Conservation (phyloP, 345 rosid species). For the Populus tremula region DNA sequence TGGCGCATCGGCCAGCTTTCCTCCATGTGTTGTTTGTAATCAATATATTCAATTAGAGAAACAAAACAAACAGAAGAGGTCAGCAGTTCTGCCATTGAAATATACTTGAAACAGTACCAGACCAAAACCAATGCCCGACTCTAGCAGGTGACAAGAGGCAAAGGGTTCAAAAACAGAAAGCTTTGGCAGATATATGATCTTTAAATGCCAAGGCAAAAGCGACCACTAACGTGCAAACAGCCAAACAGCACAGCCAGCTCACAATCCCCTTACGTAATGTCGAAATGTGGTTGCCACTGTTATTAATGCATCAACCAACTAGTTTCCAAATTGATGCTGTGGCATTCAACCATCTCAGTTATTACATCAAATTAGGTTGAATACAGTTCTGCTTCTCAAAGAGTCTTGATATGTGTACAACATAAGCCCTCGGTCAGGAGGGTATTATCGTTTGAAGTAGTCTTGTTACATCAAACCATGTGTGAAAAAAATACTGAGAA, state of each 20-base stretch:
- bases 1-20: background rate
- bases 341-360: no score
- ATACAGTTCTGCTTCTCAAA: background rate
- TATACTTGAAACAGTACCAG: background rate
- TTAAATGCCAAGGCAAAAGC: background rate
- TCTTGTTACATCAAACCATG: background rate
- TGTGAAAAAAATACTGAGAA: background rate
- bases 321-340: no score
- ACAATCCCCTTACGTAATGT: background rate
- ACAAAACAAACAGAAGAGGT: no score
- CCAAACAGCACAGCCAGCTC: no score
- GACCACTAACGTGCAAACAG: no score
- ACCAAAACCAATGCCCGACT: no score
- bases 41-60: background rate
- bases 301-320: no score
- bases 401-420: conserved; percentile 3
- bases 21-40: background rate
- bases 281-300: no score
- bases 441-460: background rate
- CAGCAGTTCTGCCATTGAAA: no score
- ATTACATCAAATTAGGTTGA: no score
- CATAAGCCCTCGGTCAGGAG: background rate
- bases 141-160: background rate
- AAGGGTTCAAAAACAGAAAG: background rate
- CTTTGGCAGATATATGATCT: background rate